These are phyloP conservation scores for Phialemoniopsis sp. DNA, from an alignment of 2,329 filamentous ascomycete genomes.

Conservation along the genomic window DNA sequence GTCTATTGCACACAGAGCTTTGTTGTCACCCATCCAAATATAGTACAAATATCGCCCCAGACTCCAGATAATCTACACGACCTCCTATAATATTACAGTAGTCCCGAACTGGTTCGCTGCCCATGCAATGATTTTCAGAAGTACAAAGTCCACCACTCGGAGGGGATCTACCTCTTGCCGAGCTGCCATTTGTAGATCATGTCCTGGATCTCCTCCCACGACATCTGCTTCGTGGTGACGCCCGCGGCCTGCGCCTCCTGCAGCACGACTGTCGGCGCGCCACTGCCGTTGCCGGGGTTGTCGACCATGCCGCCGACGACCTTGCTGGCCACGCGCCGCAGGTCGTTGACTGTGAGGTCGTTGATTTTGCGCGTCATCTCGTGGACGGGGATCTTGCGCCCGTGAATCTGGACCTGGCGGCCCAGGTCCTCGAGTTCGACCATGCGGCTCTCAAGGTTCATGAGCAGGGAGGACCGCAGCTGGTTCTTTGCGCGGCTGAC, in stretches of 20 bases:
- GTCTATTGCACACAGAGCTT: no score
- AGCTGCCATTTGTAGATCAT: slow-evolving; percentile 80
- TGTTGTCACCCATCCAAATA: no score
- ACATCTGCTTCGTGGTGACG: slow-evolving; percentile 61
- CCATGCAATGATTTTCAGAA: no score
- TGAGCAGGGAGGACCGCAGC: slow-evolving; percentile 80
- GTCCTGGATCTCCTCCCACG: slow-evolving; percentile 88
- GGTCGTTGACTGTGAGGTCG: slow-evolving; percentile 70
- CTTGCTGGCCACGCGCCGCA: slow-evolving; percentile 73
- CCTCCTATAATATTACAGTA: no score
- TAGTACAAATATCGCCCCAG: no score
- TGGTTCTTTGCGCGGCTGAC: slow-evolving; percentile 96
- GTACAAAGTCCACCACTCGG: no score
- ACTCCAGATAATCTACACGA: no score
- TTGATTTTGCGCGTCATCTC: slow-evolving; percentile 94
- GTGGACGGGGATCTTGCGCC: slow-evolving; percentile 81
- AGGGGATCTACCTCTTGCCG: slow-evolving; percentile 45
- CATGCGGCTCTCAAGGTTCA: slow-evolving; percentile 98
- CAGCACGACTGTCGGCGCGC: slow-evolving; percentile 88
- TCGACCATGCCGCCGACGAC: slow-evolving; percentile 74
- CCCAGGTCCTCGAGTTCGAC: slow-evolving; percentile 96
- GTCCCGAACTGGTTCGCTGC: no score
- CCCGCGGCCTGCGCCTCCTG: slow-evolving; percentile 82
- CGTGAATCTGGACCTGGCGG: slow-evolving; percentile 94
- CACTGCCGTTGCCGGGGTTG: slow-evolving; percentile 75